phyloP scores from a whole-genome alignment of 2,329 filamentous ascomycete genomes.

The Colletotrichum magnum region DNA sequence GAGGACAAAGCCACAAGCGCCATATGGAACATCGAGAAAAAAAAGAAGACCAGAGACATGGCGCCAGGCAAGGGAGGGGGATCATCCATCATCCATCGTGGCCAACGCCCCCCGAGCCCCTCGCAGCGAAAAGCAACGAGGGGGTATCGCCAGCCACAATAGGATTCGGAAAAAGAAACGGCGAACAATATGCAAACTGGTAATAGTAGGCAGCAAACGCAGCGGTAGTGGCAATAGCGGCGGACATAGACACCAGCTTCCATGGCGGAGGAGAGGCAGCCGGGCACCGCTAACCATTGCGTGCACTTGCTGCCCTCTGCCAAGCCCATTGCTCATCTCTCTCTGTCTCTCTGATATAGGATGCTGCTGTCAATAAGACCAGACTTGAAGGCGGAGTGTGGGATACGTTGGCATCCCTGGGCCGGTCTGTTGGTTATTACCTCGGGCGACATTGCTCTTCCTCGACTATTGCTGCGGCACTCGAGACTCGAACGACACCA shows the following conservation, averaged over 20 bases:
- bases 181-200: slow-evolving; percentile 20
- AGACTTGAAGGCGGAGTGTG: slow-evolving; percentile 15
- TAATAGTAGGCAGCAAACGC: not conserved
- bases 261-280: slow-evolving; percentile 1
- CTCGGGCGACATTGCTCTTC: slow-evolving; percentile 14
- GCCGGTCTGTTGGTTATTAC: slow-evolving; percentile 19
- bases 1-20: slow-evolving; percentile 36
- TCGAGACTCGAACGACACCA: not conserved
- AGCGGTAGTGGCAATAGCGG: slow-evolving; percentile 9
- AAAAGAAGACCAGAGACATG: slow-evolving; percentile 29
- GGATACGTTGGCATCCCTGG: slow-evolving; percentile 25
- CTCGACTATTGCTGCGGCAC: slow-evolving; percentile 7
- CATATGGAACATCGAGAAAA: slow-evolving; percentile 24
- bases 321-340: slow-evolving; percentile 23
- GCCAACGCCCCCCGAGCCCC: not conserved
- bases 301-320: slow-evolving; percentile 4
- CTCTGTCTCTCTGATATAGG: slow-evolving; percentile 29
- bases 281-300: not conserved
- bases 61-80: slow-evolving; percentile 32
- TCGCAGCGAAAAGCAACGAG: slow-evolving; percentile 30
- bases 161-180: slow-evolving; percentile 26
- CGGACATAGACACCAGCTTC: slow-evolving; percentile 2
- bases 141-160: slow-evolving; percentile 29
- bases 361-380: slow-evolving; percentile 20
- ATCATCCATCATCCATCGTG: slow-evolving; percentile 28